These are phyloP conservation scores for Eucalyptus tenuipes DNA, from an alignment of 345 rosid genomes.

Conservation along the genomic window DNA sequence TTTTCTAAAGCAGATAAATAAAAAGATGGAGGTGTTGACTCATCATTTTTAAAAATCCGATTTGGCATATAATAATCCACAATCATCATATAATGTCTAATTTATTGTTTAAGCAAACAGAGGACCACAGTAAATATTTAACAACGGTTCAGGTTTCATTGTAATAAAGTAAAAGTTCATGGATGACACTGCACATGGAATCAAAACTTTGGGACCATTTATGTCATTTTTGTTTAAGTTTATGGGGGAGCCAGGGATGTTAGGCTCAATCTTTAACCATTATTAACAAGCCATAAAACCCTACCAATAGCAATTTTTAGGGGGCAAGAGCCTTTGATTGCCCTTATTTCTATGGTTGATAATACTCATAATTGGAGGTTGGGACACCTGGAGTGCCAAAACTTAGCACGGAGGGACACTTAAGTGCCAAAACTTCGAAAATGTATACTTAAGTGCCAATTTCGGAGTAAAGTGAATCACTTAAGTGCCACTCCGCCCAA, in stretches of 20 bases:
- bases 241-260: background rate
- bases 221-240: background rate
- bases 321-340: background rate
- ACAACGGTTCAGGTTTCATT: fast-evolving
- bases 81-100: background rate
- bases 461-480: too few species aligned
- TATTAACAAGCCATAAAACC: background rate
- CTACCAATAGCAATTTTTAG: background rate
- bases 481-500: too few species aligned
- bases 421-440: too few species aligned
- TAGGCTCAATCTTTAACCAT: background rate
- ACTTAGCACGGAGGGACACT: too few species aligned
- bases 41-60: background rate
- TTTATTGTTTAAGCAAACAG: background rate
- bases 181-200: fast-evolving
- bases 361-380: too few species aligned
- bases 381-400: too few species aligned
- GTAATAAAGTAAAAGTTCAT: background rate
- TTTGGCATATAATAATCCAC: background rate
- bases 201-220: background rate
- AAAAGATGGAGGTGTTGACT: background rate
- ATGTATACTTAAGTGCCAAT: too few species aligned
- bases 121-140: background rate
- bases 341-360: background rate
- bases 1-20: background rate